Conservation (phyloP, 768 basidiomycete species). For the Tricholoma sp. region DNA sequence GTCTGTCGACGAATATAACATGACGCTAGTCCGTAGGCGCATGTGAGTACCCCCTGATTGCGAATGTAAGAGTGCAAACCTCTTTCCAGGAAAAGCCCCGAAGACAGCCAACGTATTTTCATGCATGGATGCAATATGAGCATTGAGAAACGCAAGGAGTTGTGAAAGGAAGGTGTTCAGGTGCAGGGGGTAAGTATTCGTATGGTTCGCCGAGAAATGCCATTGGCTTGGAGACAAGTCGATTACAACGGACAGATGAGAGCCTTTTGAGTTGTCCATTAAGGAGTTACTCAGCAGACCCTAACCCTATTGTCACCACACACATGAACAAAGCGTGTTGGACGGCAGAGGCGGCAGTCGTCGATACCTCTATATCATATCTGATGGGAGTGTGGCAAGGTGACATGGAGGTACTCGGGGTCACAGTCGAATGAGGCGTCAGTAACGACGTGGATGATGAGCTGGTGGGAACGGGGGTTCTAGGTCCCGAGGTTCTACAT, state of each 20-base stretch:
- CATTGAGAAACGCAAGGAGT: constrained; percentile 85
- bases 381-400: background rate
- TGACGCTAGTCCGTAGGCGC: constrained; percentile 40
- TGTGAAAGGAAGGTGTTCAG: constrained; percentile 77
- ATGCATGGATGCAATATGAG: constrained; percentile 85
- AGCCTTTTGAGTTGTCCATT: constrained; percentile 25
- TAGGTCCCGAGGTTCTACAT: too few relatives aligned
- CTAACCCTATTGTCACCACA: background rate
- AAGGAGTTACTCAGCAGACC: background rate
- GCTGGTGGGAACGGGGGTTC: constrained; percentile 1
- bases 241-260: constrained; percentile 76
- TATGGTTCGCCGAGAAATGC: constrained; percentile 56
- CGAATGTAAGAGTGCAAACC: constrained; percentile 37
- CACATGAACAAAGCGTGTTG: background rate
- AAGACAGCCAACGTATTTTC: constrained; percentile 93
- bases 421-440: background rate
- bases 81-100: constrained; percentile 80
- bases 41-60: background rate
- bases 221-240: constrained; percentile 87
- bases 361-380: background rate
- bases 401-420: background rate
- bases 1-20: constrained; percentile 73
- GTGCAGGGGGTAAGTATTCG: constrained; percentile 49
- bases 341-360: background rate
- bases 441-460: background rate